Evolutionary conservation across 179 eudicot species (phyloP).

Genomic region (Pouteria campechiana): DNA sequence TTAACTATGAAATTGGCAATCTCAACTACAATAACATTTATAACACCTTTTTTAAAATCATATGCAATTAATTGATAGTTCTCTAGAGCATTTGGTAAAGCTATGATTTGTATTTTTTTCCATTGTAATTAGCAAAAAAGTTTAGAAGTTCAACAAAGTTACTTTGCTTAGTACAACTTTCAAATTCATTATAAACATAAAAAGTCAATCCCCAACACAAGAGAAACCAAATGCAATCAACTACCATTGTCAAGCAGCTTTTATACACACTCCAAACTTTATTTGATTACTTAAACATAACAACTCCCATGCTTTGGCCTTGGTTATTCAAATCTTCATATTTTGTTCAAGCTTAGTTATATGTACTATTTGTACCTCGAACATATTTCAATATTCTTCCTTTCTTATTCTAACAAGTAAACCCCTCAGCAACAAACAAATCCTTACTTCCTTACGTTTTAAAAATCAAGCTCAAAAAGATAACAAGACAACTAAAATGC

Average conservation of each 20-base stretch:
- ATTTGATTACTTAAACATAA: background rate
- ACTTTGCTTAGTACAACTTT: background rate
- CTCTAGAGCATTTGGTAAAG: background rate
- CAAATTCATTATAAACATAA: conserved; percentile 3
- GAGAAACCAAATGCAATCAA: conserved; percentile 4
- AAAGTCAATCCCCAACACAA: background rate
- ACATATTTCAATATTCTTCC: background rate
- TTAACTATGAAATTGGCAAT: background rate
- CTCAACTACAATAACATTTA: background rate
- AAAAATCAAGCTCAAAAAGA: background rate
- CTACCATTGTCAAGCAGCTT: background rate
- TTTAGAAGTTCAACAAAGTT: conserved; percentile 1
- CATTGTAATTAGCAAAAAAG: background rate
- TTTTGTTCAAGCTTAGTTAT: background rate
- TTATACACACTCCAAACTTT: background rate
- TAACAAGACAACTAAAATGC: background rate
- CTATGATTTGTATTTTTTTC: background rate
- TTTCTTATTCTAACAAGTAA: background rate
- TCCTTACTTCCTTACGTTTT: background rate
- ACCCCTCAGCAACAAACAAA: background rate
- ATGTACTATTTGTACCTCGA: background rate
- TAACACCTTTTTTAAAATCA: background rate
- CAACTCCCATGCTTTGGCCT: background rate
- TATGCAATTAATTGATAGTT: background rate
- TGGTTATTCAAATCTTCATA: conserved; percentile 5